Evolutionary conservation across 768 basidiomycete species (phyloP), one percentile per base, ranked within the genome.

Genomic region (Collybia mongolica): DNA sequence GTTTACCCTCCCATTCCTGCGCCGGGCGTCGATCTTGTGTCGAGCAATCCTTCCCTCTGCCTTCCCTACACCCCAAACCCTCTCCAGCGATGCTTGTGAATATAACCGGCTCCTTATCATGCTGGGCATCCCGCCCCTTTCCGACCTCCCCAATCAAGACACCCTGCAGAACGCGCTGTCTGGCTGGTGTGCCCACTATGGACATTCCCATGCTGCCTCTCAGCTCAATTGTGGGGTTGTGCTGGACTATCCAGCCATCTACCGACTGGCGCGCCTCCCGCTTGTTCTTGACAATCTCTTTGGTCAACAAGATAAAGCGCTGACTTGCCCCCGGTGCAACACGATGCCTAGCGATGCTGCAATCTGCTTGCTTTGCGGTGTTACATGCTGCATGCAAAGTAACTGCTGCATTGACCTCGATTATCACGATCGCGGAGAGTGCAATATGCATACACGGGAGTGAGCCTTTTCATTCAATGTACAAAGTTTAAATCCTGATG

Each of bases 381-480:
- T 82, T 42, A 84, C 87, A 12, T 83, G 89, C 8, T 98, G 97
- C 62, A 80, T 95, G 73, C 88, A 93, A 64, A 92, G 91, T 57
- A 86, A 94, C 54, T 99, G 97, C 61, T 99, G 97, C 64, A 73
- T 76, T 56, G 93, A 93, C 54, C 59, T 67, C 44, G 77, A 83
- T 23, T 82, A 84, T 38, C 77, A 73, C 15, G 73, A 77, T 14
- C 72, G 86, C 20, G 97, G 96, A 23, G 96, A 99, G 62, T 98
- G 95, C 65, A 99, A 98, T 64, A 82, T 90, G 76, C 97, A 98
- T 64, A 90, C 88, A 44, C 78, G 93, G 79, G 88, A 91, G 96
- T 97, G 62, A 63, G 93, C 84, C 6, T 26, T 28, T 48, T 50
- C 24, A 40, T 28, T 39, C 24, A 44, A 46, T 56, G n/a, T 39